Percentiles rank a stretch among this genome's conserved stretches.
phyloP scores from a whole-genome alignment of 306 rosid genomes.

The Pyrus bretschneideri region DNA sequence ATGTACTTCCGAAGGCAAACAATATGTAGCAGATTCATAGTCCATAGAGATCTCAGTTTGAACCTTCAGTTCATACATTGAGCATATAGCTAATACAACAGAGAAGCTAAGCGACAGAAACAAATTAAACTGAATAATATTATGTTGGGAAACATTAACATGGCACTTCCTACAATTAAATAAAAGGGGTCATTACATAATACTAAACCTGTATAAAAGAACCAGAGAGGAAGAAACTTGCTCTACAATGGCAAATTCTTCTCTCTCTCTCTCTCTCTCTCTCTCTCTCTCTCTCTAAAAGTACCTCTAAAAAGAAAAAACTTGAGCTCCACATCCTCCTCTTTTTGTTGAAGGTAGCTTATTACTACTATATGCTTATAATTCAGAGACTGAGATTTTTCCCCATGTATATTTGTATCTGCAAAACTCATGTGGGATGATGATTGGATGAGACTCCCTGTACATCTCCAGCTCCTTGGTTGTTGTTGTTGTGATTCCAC shows the following conservation, averaged over 20 bases:
- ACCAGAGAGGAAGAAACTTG: conserved; percentile 5
- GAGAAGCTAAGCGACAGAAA: background rate
- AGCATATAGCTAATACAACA: background rate
- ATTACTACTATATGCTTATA: conserved; percentile 13
- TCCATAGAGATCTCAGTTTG: background rate
- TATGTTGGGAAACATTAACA: conserved; percentile 1
- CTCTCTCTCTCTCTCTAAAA: conserved; percentile 5
- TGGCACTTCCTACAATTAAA: conserved; percentile 19
- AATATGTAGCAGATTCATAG: background rate
- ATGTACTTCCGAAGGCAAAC: background rate
- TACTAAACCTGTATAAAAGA: conserved; percentile 23
- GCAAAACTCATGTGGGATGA: conserved; percentile 34
- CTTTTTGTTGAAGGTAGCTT: conserved; percentile 23
- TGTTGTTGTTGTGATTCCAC: conserved; percentile 31
- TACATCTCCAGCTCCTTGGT: conserved; percentile 24
- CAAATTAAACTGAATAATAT: conserved; percentile 4
- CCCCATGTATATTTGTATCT: conserved; percentile 32
- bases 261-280: background rate
- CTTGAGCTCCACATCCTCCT: conserved; percentile 14
- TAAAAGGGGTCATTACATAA: conserved; percentile 20
- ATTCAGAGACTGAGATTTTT: conserved; percentile 4
- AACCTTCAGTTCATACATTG: conserved; percentile 1
- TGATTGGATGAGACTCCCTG: conserved; percentile 11
- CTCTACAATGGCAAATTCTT: conserved; percentile 16
- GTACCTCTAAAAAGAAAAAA: conserved; percentile 5